These are phyloP conservation scores for Citrullus mucosospermus DNA, from an alignment of 306 rosid species.

Conservation along the genomic window DNA sequence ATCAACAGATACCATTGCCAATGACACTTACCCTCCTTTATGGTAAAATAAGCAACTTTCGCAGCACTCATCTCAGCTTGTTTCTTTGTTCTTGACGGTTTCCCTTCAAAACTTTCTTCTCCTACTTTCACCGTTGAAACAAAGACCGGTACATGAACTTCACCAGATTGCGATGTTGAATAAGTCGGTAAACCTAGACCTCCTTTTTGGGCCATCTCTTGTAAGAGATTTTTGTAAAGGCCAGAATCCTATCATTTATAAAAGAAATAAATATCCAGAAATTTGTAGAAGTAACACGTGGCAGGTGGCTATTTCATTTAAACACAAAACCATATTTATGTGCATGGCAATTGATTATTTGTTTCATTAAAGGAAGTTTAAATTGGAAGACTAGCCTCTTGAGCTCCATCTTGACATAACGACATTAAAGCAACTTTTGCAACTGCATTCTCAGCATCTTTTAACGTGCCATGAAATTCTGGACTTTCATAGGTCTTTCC, in stretches of 20 bases:
- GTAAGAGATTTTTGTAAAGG: constrained; percentile 72
- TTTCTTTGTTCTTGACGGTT: constrained; percentile 54
- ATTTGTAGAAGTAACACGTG: neutral
- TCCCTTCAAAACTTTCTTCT: constrained; percentile 43
- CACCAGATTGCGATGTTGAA: constrained; percentile 34
- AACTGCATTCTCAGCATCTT: constrained; percentile 88
- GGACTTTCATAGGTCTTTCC: constrained; percentile 49
- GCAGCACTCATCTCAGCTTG: constrained; percentile 78
- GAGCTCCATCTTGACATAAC: constrained; percentile 27
- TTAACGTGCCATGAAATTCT: constrained; percentile 34
- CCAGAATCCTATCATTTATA: constrained; percentile 27
- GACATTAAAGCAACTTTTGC: constrained; percentile 65
- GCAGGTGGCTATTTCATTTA: neutral
- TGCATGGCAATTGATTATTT: neutral
- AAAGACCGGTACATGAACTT: constrained; percentile 47
- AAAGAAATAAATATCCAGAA: neutral
- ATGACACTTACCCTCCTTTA: constrained; percentile 39
- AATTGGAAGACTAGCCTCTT: constrained; percentile 47
- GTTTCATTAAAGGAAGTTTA: neutral
- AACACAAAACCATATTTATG: neutral
- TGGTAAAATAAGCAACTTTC: constrained; percentile 45
- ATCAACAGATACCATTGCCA: neutral
- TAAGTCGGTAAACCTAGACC: constrained; percentile 41
- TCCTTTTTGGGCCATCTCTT: constrained; percentile 59
- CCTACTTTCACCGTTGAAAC: constrained; percentile 51